Conservation (phyloP, 305 asterid genomes). For the Fraxinus angustifolia region DNA sequence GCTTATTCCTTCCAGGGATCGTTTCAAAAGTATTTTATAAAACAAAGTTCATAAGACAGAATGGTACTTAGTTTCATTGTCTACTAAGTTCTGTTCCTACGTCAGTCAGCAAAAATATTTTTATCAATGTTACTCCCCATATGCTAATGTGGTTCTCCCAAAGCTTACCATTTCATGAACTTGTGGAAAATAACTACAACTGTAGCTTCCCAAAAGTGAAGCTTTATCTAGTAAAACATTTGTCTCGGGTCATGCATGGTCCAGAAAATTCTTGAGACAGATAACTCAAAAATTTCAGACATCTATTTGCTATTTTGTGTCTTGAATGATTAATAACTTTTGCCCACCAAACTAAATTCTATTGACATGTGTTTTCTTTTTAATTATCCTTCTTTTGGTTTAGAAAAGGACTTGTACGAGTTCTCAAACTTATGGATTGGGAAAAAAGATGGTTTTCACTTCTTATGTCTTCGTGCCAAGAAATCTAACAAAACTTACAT, state of each 20-base stretch:
- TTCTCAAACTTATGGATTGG: background rate
- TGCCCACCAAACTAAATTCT: background rate
- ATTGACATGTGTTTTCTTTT: background rate
- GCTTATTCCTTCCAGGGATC: background rate
- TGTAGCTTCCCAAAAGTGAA: background rate
- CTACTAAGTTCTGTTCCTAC: background rate
- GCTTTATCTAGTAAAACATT: background rate
- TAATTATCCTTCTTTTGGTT: background rate
- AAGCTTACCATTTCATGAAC: background rate
- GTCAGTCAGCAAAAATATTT: background rate
- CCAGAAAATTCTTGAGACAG: background rate
- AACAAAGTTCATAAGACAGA: background rate
- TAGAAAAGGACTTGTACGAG: background rate
- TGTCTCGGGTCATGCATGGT: background rate
- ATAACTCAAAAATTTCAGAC: background rate
- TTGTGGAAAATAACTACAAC: background rate
- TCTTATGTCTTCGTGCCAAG: background rate
- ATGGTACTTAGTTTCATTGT: background rate
- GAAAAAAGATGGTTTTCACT: background rate
- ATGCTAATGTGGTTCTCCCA: background rate
- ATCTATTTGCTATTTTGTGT: background rate
- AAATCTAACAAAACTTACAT: background rate
- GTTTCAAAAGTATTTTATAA: background rate
- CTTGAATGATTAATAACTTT: background rate
- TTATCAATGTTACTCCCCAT: background rate